Base-by-base conservation (phyloP, 208 protist genomes). In the Crithidia mellificae region DNA sequence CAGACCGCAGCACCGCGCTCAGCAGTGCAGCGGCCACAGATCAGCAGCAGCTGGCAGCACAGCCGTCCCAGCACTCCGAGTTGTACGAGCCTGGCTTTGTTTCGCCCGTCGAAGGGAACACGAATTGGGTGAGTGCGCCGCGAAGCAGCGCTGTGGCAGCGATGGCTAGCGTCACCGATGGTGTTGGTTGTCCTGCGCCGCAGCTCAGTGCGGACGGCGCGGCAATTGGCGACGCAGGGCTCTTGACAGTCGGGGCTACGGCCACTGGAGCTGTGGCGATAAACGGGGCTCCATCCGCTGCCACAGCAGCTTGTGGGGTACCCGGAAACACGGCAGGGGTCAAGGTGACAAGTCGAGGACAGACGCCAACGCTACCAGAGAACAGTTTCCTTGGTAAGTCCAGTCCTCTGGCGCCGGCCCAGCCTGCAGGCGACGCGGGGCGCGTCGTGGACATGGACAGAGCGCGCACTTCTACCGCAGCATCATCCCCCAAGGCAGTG, bases 101-200 rank as follows among this genome's bases (percentile, higher is more conserved):
- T 17, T 22, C 38, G 6, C 41, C 56, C 2, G 27, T 63, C 19
- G 56, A 61, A 17, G 56, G 56, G 41, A 63, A 63, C 41, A 27
- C 20, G 6, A 39, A 63, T 27, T 63, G 56, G 56, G 56, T 63
- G 5, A 51, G 43, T 20, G 56, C 56, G 9, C 56, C 56, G 19
- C 38, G 41, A 17, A 6, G 32, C 1, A 29, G 41, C 22, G n/a
- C 55, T 11, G 12, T n/a, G 20, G 47, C 47, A n/a, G 20, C 17
- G 53, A 3, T 43, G 20, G 19, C 32, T 2, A 14, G 25, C 32
- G 53, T 4, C 53, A n/a, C 9, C 1, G 32, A 17, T 2, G 24
- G n/a, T 25, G 34, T n/a, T 9, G 29, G 53, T 43, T 8, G 20
- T n/a, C 5, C 29, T 29, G 20, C 24, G 29, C 20, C 46, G 22